Conservation (phyloP, 1,284 basidiomycete genomes). For the Paramarasmius palmivorus region DNA sequence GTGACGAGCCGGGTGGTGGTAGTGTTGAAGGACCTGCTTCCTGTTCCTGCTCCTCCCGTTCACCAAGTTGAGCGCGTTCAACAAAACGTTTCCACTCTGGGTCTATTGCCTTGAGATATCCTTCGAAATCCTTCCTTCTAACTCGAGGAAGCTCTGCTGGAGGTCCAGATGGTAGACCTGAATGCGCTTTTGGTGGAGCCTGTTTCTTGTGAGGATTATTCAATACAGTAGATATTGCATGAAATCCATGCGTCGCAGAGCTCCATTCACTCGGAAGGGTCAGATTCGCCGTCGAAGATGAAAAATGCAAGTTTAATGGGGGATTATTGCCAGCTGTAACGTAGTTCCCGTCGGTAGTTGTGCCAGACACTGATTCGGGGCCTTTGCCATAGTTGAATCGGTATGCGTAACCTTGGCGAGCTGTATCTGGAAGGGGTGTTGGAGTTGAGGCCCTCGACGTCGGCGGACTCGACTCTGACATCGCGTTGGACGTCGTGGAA, state of each 20-base stretch:
- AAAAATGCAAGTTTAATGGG: constrained; percentile 26
- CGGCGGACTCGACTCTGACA: too few relatives aligned
- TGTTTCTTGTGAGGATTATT: constrained; percentile 85
- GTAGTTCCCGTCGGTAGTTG: neutral
- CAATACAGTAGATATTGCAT: constrained; percentile 75
- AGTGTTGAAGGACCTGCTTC: constrained; percentile 6
- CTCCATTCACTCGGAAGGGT: constrained; percentile 27
- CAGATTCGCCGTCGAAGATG: constrained; percentile 40
- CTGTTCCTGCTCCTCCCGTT: constrained; percentile 13
- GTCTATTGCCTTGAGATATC: constrained; percentile 73
- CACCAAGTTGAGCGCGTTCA: constrained; percentile 25
- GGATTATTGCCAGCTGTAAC: constrained; percentile 3
- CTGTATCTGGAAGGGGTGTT: too few relatives aligned
- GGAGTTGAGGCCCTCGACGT: too few relatives aligned
- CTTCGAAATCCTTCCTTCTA: constrained; percentile 81
- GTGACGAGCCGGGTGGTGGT: constrained; percentile 57
- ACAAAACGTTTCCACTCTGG: constrained; percentile 80
- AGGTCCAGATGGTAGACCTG: constrained; percentile 70
- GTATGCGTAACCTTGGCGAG: neutral
- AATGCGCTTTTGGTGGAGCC: constrained; percentile 84
- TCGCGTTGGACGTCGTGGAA: too few relatives aligned
- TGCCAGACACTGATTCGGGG: constrained; percentile 1
- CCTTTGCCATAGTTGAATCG: neutral
- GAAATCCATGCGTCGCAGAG: neutral
- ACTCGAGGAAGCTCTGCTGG: constrained; percentile 77